These are phyloP conservation scores for Fusarium sp. DNA, from an alignment of 2,329 filamentous ascomycete genomes.

Conservation along the genomic window DNA sequence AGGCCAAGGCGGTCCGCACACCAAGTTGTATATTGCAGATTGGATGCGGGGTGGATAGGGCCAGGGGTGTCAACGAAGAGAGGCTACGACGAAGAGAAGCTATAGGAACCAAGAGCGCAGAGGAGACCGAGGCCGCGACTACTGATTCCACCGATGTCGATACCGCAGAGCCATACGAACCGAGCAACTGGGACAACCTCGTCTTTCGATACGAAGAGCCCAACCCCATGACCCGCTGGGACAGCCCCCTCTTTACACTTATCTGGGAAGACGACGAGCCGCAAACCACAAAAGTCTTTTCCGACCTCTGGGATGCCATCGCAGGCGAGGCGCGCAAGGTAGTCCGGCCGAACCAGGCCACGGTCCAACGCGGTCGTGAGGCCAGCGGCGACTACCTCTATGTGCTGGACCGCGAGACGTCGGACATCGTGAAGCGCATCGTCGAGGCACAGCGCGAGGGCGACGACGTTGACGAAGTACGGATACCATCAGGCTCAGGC, in stretches of 20 bases:
- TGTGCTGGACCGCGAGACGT: conserved; percentile 81
- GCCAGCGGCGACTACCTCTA: conserved; percentile 81
- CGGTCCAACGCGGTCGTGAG: conserved; percentile 72
- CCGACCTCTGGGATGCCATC: conserved; percentile 80
- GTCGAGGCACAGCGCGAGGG: conserved; percentile 78
- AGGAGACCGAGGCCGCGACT: background rate
- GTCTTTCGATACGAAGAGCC: conserved; percentile 89
- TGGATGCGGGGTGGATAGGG: conserved; percentile 66
- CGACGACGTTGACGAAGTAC: conserved; percentile 68
- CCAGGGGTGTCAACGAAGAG: conserved; percentile 69
- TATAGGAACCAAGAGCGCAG: background rate
- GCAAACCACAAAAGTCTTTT: conserved; percentile 67
- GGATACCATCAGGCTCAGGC: conserved; percentile 54
- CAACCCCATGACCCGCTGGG: conserved; percentile 87
- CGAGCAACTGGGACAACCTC: conserved; percentile 79
- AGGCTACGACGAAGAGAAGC: conserved; percentile 55
- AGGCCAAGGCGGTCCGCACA: conserved; percentile 83
- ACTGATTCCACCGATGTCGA: conserved; percentile 1
- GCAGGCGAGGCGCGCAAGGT: conserved; percentile 72
- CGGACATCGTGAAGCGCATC: conserved; percentile 78
- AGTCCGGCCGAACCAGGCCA: conserved; percentile 80
- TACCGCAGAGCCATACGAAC: conserved; percentile 60
- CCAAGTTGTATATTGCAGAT: conserved; percentile 80
- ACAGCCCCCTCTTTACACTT: conserved; percentile 83
- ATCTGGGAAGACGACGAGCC: conserved; percentile 78